phyloP scores from a whole-genome alignment of 768 basidiomycete genomes.

The Trametes cinnabarina region DNA sequence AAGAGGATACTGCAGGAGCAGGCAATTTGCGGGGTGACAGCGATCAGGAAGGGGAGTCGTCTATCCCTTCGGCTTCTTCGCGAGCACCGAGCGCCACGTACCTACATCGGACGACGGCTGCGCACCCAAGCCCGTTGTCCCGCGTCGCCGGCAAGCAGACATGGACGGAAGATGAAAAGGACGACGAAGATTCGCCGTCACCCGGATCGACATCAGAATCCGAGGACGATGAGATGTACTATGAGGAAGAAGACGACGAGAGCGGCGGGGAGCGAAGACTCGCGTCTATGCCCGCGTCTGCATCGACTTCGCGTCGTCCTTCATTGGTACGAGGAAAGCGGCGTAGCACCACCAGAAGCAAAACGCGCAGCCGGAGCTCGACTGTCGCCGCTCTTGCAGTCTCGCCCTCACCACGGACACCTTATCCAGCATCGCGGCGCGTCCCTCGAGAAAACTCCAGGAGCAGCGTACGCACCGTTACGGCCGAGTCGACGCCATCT shows the following conservation, averaged over 20 bases:
- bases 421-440: background rate
- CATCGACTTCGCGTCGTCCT: constrained; percentile 1
- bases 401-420: constrained; percentile 23
- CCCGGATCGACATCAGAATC: constrained; percentile 60
- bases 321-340: constrained; percentile 1
- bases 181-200: constrained; percentile 50
- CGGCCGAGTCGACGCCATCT: constrained; percentile 46
- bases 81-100: constrained; percentile 37
- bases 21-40: constrained; percentile 32
- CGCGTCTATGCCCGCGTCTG: constrained; percentile 21
- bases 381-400: constrained; percentile 63
- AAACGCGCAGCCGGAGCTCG: constrained; percentile 59
- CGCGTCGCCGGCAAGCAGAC: constrained; percentile 48
- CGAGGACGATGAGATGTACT: constrained; percentile 27
- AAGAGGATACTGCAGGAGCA: constrained; percentile 26
- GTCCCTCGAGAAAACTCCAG: constrained; percentile 51
- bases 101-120: constrained; percentile 29
- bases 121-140: constrained; percentile 67
- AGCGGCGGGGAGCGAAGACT: constrained; percentile 24
- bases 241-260: constrained; percentile 8
- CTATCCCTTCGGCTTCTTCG: constrained; percentile 33
- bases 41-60: constrained; percentile 32
- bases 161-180: constrained; percentile 55
- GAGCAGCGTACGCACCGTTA: constrained; percentile 73
- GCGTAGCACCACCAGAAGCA: constrained; percentile 23